Percentiles rank a stretch among this genome's conserved stretches.
Evolutionary conservation across 2,329 filamentous ascomycete genomes (phyloP).

Genomic region (Aspergillus sp.): DNA sequence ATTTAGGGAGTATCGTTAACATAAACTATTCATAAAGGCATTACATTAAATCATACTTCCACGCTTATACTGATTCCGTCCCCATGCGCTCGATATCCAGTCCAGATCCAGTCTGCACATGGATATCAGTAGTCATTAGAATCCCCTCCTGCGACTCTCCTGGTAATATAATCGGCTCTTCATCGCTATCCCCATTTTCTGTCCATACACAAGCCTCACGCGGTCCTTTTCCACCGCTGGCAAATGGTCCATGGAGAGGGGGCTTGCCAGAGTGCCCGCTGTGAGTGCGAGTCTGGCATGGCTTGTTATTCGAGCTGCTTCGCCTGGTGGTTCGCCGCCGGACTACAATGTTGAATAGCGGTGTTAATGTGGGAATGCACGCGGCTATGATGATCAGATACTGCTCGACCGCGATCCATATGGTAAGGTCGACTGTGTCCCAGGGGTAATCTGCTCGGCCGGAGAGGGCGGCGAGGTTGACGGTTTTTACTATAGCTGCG

Average conservation of each 20-base stretch:
- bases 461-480: slow-evolving; percentile 7
- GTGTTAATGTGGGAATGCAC: slow-evolving; percentile 12
- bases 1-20: too few relatives aligned
- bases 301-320: background rate
- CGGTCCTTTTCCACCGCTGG: background rate
- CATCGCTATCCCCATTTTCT: background rate
- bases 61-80: background rate
- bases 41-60: too few relatives aligned
- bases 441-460: slow-evolving; percentile 6
- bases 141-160: background rate
- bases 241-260: background rate
- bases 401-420: slow-evolving; percentile 15
- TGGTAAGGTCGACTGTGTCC: slow-evolving; percentile 4
- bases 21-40: too few relatives aligned
- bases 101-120: background rate
- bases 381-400: slow-evolving; percentile 15
- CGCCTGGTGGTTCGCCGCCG: background rate
- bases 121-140: slow-evolving; percentile 10
- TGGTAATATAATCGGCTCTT: slow-evolving; percentile 2
- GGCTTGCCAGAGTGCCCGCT: background rate
- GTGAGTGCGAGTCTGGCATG: background rate
- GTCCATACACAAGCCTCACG: too few relatives aligned
- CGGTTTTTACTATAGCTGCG: slow-evolving; percentile 14
- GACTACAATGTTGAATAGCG: slow-evolving; percentile 5
- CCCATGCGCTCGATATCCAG: background rate